Evolutionary conservation across 2,329 filamentous ascomycete species (phyloP).

Genomic region (Ophiosphaerella narmari): DNA sequence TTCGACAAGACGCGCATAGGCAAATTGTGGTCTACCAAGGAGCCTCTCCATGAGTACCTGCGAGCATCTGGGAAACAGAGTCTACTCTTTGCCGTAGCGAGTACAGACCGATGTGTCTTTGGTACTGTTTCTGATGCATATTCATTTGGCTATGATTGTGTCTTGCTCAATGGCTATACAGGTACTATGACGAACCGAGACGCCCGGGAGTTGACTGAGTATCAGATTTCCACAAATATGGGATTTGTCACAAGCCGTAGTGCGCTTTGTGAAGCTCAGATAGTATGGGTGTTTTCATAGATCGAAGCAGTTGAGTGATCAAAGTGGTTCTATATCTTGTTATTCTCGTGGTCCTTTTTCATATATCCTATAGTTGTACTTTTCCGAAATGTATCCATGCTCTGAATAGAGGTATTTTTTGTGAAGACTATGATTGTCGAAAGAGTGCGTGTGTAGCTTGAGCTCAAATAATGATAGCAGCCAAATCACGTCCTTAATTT

Average conservation of each 20-base stretch:
- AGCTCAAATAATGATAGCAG: too few species aligned
- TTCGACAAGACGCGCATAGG: constrained; percentile 53
- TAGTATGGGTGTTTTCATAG: constrained; percentile 8
- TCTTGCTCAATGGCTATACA: constrained; percentile 48
- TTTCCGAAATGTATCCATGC: too few species aligned
- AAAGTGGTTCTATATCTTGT: background rate
- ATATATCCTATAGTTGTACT: constrained; percentile 12
- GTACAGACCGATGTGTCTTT: constrained; percentile 51
- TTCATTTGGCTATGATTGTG: constrained; percentile 49
- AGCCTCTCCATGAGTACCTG: constrained; percentile 49
- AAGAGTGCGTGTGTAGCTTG: too few species aligned
- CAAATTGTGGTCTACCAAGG: constrained; percentile 47
- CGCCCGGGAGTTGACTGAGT: constrained; percentile 48
- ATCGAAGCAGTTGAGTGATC: constrained; percentile 1
- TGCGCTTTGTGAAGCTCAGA: constrained; percentile 32
- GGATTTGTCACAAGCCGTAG: constrained; percentile 49
- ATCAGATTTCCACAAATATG: constrained; percentile 50
- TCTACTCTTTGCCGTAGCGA: constrained; percentile 49
- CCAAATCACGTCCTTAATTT: too few species aligned
- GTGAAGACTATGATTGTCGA: too few species aligned
- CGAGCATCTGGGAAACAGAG: constrained; percentile 49
- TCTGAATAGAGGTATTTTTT: too few species aligned
- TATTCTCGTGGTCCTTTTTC: constrained; percentile 4
- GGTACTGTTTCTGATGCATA: constrained; percentile 50
- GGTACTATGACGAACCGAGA: constrained; percentile 49